phyloP scores from a whole-genome alignment of 2,329 filamentous ascomycete genomes.

The Exophiala sp. region DNA sequence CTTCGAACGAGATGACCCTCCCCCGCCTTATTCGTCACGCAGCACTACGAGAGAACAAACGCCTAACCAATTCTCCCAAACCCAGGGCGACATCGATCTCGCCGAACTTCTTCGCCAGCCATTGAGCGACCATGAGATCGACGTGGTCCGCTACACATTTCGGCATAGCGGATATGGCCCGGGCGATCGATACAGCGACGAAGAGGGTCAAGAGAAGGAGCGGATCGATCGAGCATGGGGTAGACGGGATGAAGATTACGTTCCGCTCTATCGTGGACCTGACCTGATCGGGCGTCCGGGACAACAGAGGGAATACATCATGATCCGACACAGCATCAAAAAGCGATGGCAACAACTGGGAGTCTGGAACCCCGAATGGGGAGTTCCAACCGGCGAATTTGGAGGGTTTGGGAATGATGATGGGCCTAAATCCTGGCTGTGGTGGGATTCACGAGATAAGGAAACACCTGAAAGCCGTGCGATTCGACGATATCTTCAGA shows the following conservation, averaged over 20 bases:
- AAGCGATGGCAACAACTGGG: constrained; percentile 11
- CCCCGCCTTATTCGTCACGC: constrained; percentile 2
- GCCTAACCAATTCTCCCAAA: neutral
- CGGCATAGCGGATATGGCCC: neutral
- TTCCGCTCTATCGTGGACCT: constrained; percentile 12
- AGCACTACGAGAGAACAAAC: constrained; percentile 3
- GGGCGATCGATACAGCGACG: neutral
- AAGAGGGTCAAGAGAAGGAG: constrained; percentile 3
- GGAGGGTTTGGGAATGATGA: constrained; percentile 1
- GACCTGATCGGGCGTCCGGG: constrained; percentile 4
- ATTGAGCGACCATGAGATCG: constrained; percentile 6
- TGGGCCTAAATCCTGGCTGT: neutral
- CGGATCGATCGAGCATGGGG: neutral
- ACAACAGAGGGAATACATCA: constrained; percentile 4
- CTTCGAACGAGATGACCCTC: constrained; percentile 8
- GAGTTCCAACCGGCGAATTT: constrained; percentile 2
- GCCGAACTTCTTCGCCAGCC: constrained; percentile 6
- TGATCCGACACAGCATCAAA: constrained; percentile 9
- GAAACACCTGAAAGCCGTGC: neutral
- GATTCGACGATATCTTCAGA: constrained; percentile 4
- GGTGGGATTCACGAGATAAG: neutral
- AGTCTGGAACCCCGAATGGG: constrained; percentile 6
- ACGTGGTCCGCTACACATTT: neutral
- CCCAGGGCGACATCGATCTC: constrained; percentile 2
- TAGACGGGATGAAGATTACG: constrained; percentile 1